phyloP scores from a whole-genome alignment of 2,329 filamentous ascomycete genomes.

The Mollisiaceae sp. region DNA sequence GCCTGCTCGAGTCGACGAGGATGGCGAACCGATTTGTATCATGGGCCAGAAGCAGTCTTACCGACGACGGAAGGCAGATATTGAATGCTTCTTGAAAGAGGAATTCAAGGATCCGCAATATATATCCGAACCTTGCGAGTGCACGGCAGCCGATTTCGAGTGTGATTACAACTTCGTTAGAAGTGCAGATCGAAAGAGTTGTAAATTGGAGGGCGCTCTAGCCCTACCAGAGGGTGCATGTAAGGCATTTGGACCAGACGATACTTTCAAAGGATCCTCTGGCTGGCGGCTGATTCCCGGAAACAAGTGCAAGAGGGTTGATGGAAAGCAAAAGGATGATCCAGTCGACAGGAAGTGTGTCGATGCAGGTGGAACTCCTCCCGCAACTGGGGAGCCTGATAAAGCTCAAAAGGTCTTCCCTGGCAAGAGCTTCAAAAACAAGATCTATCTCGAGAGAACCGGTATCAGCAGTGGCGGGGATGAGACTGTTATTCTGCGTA shows the following conservation, averaged over 20 bases:
- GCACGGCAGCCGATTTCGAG: conserved; percentile 85
- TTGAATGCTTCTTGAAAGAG: conserved; percentile 86
- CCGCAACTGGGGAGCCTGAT: conserved; percentile 68
- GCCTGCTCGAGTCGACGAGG: conserved; percentile 80
- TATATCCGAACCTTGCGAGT: conserved; percentile 77
- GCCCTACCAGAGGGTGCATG: conserved; percentile 75
- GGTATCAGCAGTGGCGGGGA: conserved; percentile 67
- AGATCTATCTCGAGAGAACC: conserved; percentile 80
- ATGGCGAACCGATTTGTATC: conserved; percentile 83
- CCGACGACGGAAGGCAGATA: conserved; percentile 81
- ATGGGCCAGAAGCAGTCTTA: conserved; percentile 97
- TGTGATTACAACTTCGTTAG: conserved; percentile 92
- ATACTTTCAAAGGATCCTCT: conserved; percentile 82
- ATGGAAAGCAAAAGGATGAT: conserved; percentile 70
- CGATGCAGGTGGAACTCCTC: conserved; percentile 58
- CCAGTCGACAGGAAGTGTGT: conserved; percentile 78
- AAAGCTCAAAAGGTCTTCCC: conserved; percentile 67
- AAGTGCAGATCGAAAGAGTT: conserved; percentile 69
- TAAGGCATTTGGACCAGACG: conserved; percentile 53
- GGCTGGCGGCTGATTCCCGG: conserved; percentile 93
- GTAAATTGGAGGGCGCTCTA: conserved; percentile 67
- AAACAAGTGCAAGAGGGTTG: conserved; percentile 69
- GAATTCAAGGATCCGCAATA: conserved; percentile 81
- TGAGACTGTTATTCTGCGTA: conserved; percentile 70
- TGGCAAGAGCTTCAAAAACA: conserved; percentile 57